Percentiles rank a stretch among this genome's conserved stretches.
These are phyloP conservation scores for Dothistroma pini DNA, from an alignment of 2,329 filamentous ascomycete genomes.

Conservation along the genomic window DNA sequence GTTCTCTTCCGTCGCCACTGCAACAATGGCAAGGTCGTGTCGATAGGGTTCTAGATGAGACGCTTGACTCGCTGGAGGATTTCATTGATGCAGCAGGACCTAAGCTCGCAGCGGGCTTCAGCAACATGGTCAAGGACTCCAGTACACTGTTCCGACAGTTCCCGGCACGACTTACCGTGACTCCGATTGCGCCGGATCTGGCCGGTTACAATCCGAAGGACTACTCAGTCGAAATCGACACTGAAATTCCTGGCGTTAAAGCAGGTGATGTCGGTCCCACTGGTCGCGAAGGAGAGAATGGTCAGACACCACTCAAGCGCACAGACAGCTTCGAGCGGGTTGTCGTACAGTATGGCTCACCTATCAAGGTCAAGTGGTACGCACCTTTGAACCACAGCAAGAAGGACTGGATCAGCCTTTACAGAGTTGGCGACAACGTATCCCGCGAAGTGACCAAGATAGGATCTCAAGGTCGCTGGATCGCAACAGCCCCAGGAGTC, in stretches of 20 bases:
- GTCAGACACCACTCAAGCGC: conserved; percentile 61
- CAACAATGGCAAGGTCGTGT: conserved; percentile 81
- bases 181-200: conserved; percentile 72
- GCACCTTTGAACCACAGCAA: conserved; percentile 83
- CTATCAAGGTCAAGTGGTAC: conserved; percentile 85
- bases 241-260: conserved; percentile 47
- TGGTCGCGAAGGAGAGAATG: conserved; percentile 69
- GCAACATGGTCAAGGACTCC: conserved; percentile 82
- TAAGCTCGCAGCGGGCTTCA: conserved; percentile 81
- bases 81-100: conserved; percentile 81
- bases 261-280: conserved; percentile 51
- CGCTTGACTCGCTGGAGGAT: conserved; percentile 85
- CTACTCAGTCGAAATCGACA: conserved; percentile 73
- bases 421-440: conserved; percentile 91
- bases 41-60: conserved; percentile 81
- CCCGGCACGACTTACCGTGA: conserved; percentile 79
- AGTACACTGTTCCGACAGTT: conserved; percentile 85
- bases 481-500: conserved; percentile 69
- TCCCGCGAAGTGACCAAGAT: conserved; percentile 81
- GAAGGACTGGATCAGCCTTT: conserved; percentile 93
- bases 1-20: conserved; percentile 77
- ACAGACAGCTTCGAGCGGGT: conserved; percentile 66
- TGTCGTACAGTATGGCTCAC: conserved; percentile 82
- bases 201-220: conserved; percentile 74
- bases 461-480: conserved; percentile 83